These are phyloP conservation scores for Aegilops longissima DNA, from an alignment of 176 grass and related monocot species.

Conservation along the genomic window DNA sequence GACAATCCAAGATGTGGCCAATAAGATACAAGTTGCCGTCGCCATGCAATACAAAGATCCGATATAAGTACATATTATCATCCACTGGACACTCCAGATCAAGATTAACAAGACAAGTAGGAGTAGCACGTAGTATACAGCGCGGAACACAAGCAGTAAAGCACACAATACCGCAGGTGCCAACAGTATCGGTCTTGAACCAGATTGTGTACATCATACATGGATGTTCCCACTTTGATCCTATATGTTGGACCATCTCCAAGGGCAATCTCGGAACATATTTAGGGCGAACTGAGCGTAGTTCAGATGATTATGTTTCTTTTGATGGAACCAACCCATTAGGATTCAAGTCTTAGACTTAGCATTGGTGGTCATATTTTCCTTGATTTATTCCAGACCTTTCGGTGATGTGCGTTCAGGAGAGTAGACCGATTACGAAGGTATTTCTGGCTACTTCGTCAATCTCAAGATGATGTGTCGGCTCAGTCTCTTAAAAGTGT, in stretches of 20 bases:
- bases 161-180: slow-evolving; percentile 49
- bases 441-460: no score
- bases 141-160: slow-evolving; percentile 7
- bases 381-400: no score
- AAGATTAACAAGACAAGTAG: slow-evolving; percentile 15
- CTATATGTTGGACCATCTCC: neutral
- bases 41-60: neutral
- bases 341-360: no score
- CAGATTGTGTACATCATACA: neutral
- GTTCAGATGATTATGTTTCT: no score
- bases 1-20: slow-evolving; percentile 11
- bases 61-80: neutral
- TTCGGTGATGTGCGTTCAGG: no score
- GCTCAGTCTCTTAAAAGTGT: no score
- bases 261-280: neutral
- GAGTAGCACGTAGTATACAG: slow-evolving; percentile 10
- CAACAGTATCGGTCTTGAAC: slow-evolving; percentile 41
- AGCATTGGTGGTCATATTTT: no score
- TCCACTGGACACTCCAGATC: slow-evolving; percentile 19
- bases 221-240: neutral
- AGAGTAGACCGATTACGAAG: no score
- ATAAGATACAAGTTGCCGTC: neutral
- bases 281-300: no score
- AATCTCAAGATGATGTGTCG: no score
- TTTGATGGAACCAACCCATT: no score